Evolutionary conservation across 805 yeast genomes (phyloP).

Genomic region (Barnettozyma vustinii): DNA sequence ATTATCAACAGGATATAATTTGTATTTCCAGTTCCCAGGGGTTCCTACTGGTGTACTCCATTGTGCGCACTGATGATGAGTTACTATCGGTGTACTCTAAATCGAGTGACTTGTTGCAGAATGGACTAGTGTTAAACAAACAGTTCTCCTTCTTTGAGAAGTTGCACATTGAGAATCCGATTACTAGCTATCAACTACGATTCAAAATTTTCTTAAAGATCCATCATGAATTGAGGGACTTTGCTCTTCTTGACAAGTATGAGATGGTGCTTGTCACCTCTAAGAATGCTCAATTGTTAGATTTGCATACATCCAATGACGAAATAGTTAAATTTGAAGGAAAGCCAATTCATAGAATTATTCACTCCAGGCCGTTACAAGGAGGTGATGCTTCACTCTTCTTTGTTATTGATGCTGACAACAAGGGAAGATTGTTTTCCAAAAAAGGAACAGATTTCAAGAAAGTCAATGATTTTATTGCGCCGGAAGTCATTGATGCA

Average conservation of each 20-base stretch:
- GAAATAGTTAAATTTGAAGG: conserved; percentile 8
- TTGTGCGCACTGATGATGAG: conserved; percentile 19
- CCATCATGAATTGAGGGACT: conserved; percentile 21
- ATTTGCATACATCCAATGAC: conserved; percentile 13
- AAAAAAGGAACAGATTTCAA: conserved; percentile 3
- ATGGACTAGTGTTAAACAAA: conserved; percentile 19
- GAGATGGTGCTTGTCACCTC: conserved; percentile 16
- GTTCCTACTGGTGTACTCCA: conserved; percentile 34
- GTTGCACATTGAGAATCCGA: conserved; percentile 19
- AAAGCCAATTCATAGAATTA: conserved; percentile 3
- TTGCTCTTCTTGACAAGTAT: conserved; percentile 13
- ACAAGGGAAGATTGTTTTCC: conserved; percentile 8
- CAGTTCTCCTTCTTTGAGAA: conserved; percentile 14
- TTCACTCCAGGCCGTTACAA: neutral
- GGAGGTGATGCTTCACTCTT: neutral
- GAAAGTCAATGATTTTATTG: neutral
- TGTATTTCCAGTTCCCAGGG: conserved; percentile 32
- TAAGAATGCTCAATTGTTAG: conserved; percentile 15
- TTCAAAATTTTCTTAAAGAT: conserved; percentile 25
- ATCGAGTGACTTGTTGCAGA: conserved; percentile 19
- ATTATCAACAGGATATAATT: conserved; percentile 23
- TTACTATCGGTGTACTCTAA: conserved; percentile 17
- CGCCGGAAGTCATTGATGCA: conserved; percentile 5
- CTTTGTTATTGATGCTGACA: conserved; percentile 5
- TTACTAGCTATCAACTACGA: conserved; percentile 19